Conservation (phyloP, 192 early-diverging fungal species). For the Mycoemilia scoparia region DNA sequence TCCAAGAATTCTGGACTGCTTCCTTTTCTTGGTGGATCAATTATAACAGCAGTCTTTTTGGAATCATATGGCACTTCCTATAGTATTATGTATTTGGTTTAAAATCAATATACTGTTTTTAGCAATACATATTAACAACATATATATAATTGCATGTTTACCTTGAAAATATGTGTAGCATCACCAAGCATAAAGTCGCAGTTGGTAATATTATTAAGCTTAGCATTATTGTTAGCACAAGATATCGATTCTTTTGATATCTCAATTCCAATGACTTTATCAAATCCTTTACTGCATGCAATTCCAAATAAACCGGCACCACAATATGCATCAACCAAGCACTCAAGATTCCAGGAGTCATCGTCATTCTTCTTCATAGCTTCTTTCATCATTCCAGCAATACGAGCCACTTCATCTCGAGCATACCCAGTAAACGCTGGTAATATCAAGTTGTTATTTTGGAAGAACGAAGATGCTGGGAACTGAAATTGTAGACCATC, state of each 20-base stretch:
- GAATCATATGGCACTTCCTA: too few species aligned
- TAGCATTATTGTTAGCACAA: conserved; percentile 43
- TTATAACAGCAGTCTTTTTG: conserved; percentile 39
- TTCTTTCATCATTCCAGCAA: not conserved
- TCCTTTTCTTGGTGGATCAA: conserved; percentile 55
- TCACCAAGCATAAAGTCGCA: conserved; percentile 39
- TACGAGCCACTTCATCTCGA: conserved; percentile 29
- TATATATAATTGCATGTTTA: too few species aligned
- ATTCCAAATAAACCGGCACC: conserved; percentile 55
- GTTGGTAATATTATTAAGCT: conserved; percentile 32
- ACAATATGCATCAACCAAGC: conserved; percentile 54
- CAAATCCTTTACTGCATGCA: conserved; percentile 35
- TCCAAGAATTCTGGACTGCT: conserved; percentile 43
- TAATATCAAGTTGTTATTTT: conserved; percentile 47
- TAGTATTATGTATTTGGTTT: too few species aligned
- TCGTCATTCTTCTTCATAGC: not conserved
- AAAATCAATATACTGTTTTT: too few species aligned
- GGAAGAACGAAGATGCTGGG: conserved; percentile 49
- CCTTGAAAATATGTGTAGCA: conserved; percentile 37
- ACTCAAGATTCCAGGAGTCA: conserved; percentile 15
- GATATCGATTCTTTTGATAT: conserved; percentile 39
- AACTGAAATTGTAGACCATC: conserved; percentile 37
- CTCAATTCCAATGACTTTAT: conserved; percentile 48
- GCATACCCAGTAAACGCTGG: conserved; percentile 41
- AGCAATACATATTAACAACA: too few species aligned